Conservation (phyloP, 441 rosid species). For the Raphanus hybrid region DNA sequence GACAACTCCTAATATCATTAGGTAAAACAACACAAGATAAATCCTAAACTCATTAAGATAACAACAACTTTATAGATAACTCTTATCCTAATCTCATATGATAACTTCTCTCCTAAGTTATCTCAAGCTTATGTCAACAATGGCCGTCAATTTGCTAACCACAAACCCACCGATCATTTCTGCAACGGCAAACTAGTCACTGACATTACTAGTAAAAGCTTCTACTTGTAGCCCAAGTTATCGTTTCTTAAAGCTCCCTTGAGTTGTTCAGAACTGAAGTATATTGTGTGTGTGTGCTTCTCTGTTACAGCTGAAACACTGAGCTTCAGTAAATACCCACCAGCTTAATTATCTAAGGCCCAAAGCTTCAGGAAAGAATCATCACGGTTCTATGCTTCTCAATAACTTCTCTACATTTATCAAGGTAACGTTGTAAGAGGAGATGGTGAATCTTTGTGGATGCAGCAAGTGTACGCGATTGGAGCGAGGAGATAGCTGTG, state of each 20-base stretch:
- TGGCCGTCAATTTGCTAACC: conserved; percentile 75
- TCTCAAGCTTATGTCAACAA: not conserved
- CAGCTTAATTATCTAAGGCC: conserved; percentile 76
- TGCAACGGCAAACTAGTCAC: conserved; percentile 93
- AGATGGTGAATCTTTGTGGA: conserved; percentile 10
- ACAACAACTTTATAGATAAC: not conserved
- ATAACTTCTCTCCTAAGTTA: not conserved
- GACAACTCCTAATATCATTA: not conserved
- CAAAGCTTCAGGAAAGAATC: conserved; percentile 80
- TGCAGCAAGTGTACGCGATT: conserved; percentile 61
- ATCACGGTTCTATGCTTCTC: conserved; percentile 64
- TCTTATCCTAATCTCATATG: not conserved
- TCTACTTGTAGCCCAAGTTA: conserved; percentile 29
- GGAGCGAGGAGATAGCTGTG: conserved; percentile 87
- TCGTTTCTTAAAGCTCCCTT: not conserved
- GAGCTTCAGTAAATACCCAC: conserved; percentile 74
- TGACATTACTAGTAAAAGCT: conserved; percentile 68
- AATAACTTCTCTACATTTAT: conserved; percentile 57
- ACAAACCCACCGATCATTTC: conserved; percentile 83
- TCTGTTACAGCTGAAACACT: conserved; percentile 70
- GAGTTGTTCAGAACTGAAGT: conserved; percentile 10
- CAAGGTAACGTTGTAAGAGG: conserved; percentile 50
- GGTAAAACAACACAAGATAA: too few relatives aligned
- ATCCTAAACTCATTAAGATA: too few relatives aligned
- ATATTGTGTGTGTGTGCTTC: not conserved